Evolutionary conservation across 371 early-diverging fungal genomes (phyloP).

Genomic region (Lichtheimia ornata): DNA sequence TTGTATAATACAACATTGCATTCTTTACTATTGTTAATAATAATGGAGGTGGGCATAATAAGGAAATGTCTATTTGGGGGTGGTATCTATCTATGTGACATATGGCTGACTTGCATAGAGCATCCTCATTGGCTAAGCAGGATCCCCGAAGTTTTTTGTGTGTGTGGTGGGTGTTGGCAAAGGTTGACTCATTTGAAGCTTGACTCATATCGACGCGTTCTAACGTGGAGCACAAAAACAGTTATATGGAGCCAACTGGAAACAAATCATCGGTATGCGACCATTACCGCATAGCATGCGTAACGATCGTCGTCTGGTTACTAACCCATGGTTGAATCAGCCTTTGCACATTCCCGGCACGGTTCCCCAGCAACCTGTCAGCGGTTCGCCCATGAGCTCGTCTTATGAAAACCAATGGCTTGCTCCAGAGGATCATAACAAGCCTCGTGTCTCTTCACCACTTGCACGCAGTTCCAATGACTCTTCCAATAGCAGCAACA

Average conservation of each 20-base stretch:
- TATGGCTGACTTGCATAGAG: too few relatives aligned
- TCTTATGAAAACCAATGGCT: slow-evolving; percentile 28
- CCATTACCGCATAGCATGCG: neutral
- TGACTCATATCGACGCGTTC: neutral
- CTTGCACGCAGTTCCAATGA: neutral
- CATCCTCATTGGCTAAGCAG: too few relatives aligned
- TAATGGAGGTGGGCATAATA: too few relatives aligned
- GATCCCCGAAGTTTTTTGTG: too few relatives aligned
- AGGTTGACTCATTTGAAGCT: too few relatives aligned
- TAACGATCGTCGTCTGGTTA: neutral
- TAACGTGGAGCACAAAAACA: neutral
- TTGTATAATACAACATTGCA: too few relatives aligned
- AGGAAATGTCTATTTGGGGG: too few relatives aligned
- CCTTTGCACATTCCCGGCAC: slow-evolving; percentile 18
- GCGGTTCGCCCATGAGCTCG: slow-evolving; percentile 20
- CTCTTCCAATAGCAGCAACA: neutral
- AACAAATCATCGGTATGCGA: slow-evolving; percentile 11
- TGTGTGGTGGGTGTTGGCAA: too few relatives aligned
- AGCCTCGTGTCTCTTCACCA: slow-evolving; percentile 11
- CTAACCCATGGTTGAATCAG: slow-evolving; percentile 3
- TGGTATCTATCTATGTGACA: too few relatives aligned
- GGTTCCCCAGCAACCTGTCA: neutral
- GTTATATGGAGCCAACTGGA: slow-evolving; percentile 5
- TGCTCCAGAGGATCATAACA: slow-evolving; percentile 11
- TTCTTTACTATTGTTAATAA: too few relatives aligned